Evolutionary conservation across 2,329 filamentous ascomycete genomes (phyloP), one percentile per base, ranked within the genome.

Genomic region (Fusarium luffae): DNA sequence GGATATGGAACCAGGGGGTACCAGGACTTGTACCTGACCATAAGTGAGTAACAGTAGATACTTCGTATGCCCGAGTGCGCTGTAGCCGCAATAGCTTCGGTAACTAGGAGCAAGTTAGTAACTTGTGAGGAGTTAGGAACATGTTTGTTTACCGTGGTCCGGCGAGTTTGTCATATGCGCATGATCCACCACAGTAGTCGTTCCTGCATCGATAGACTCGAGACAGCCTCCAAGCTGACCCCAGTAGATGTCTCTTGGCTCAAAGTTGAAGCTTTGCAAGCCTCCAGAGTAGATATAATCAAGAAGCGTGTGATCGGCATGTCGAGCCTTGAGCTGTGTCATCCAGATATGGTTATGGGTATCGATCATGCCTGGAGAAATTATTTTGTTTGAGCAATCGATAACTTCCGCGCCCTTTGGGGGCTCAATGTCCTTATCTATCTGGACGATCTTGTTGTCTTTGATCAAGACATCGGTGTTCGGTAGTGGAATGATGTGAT

Each of bases 271-370:
- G 3, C 50, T 11, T 8, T 59, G 56, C 1, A 59, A 1, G 9
- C 28, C 28, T 30, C 28, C 28, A 30, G 28, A 30, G 7, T 30
- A 30, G 28, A 30, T 30, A 30, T 30, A 30, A 30, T 30, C 28
- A 30, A 30, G 28, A 14, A 30, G 28, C 2, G 28, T 30, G 14
- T 30, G 28, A 7, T 30, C 13, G 12, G 28, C 50, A 7, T 59
- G 30, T 2, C 51, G 28, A 30, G 28, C 57, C 10, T 57, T 60
- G 2, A 60, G 51, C 28, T 60, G 57, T 0, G 66, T 69, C 12
- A 68, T 65, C 65, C 60, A 69, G 4, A 65, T 12, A n/a, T 71
- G 69, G 28, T 67, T 68, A 4, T 71, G 67, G 5, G 64, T 68
- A 9, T 70, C 65, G 14, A 70, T 43, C 42, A 71, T 70, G 2